phyloP scores from a whole-genome alignment of 352 stramenopile species.

The Blastocystis hominis region DNA sequence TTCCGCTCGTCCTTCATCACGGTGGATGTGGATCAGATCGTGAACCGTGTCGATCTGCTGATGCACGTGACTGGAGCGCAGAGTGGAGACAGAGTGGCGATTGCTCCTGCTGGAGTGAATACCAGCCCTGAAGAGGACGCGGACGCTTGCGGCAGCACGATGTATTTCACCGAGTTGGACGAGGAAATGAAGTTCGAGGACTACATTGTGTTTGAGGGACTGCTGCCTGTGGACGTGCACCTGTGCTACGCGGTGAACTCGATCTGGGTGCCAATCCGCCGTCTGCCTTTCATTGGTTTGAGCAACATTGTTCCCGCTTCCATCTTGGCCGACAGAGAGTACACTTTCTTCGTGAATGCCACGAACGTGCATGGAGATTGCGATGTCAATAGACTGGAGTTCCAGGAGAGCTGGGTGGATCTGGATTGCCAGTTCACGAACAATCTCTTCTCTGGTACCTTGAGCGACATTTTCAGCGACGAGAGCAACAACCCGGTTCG shows the following conservation, averaged over 20 bases:
- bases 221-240: not conserved
- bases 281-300: constrained; percentile 19
- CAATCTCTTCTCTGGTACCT: constrained; percentile 30
- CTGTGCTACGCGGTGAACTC: constrained; percentile 51
- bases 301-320: constrained; percentile 46
- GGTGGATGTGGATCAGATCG: not conserved
- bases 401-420: constrained; percentile 10
- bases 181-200: not conserved
- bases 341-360: constrained; percentile 51
- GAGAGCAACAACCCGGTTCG: not conserved
- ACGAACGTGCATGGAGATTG: constrained; percentile 1
- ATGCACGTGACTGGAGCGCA: not conserved
- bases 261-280: not conserved
- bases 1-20: constrained; percentile 14
- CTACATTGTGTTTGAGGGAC: not conserved
- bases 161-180: not conserved
- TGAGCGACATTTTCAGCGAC: constrained; percentile 9
- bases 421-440: constrained; percentile 24
- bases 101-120: not conserved
- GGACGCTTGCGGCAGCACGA: not conserved
- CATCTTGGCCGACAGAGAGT: constrained; percentile 35
- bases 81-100: constrained; percentile 2
- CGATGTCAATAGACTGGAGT: constrained; percentile 2
- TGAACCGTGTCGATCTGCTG: not conserved
- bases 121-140: no score